Base-by-base conservation (phyloP, 2,329 filamentous ascomycete species). In the Aspergillus novofumigatus region DNA sequence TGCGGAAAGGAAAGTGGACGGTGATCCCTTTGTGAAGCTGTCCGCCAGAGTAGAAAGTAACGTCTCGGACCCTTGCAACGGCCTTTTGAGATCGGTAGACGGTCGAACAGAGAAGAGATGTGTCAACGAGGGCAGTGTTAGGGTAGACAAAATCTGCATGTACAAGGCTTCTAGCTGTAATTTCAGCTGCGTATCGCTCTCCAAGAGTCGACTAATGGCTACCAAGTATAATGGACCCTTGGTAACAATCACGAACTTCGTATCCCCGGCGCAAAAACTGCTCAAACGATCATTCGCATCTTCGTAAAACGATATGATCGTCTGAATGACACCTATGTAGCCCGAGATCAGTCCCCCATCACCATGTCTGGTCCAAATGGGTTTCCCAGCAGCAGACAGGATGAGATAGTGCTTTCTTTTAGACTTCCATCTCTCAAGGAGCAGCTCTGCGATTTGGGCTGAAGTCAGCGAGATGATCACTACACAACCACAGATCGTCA, bases 371-470 rank as follows among this genome's bases (percentile, higher is more conserved):
- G 92, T 97, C 81, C 93, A 99, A 51, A 99, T 95, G 10, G 94
- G 95, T 72, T 99, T 99, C 21, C 94, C 94, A 9, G 95, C 93
- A 14, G 92, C 93, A 2, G 94, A 97, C 1, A 99, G 80, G 67
- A 99, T 96, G 75, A 99, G 86, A 73, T 96, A 99, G 75, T 99
- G 94, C 75, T 99, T 99, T 61, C 92, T 81, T 77, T 97, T 97
- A 41, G 89, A 85, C 71, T 92, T 94, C 92, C 92, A 99, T 61
- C 86, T 81, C 17, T 79, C 77, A 44, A 96, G 79, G 26, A 91
- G 78, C 20, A 71, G 28, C 42, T 74, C 72, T 74, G 56, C 10
- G 23, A 50, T 23, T 28, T 3, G 10, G 44, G 35, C 10, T 47
- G 23, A 47, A 20, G 20, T 47, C 21, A 32, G 29, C 10, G 32